Conservation (phyloP, 176 grass and related monocot genomes). For the Themeda triandra region DNA sequence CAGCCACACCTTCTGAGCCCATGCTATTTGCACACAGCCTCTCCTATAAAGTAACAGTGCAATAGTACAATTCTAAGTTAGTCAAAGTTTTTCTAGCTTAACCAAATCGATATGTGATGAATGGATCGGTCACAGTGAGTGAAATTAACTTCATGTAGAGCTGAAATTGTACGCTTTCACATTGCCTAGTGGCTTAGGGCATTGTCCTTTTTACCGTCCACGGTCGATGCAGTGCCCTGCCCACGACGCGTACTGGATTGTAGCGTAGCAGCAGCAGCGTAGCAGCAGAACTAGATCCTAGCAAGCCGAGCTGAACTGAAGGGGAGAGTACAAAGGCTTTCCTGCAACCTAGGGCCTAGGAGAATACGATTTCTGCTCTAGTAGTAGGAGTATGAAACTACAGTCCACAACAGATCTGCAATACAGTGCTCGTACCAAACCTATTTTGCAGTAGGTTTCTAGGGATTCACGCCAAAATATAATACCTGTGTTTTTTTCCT, state of each 20-base stretch:
- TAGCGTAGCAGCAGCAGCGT: background rate
- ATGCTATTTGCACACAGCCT: background rate
- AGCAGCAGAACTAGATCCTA: background rate
- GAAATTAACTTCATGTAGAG: too few relatives aligned
- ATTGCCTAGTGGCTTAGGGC: background rate
- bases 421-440: background rate
- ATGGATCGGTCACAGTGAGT: too few relatives aligned
- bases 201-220: background rate
- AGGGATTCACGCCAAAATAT: background rate
- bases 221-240: slow-evolving; percentile 1
- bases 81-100: too few relatives aligned
- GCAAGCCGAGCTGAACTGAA: background rate
- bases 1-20: background rate
- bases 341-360: background rate
- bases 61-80: too few relatives aligned
- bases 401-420: background rate
- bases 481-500: background rate
- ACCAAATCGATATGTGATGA: too few relatives aligned
- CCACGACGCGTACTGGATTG: background rate
- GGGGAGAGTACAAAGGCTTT: too few relatives aligned
- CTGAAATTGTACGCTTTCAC: background rate
- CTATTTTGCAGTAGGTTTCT: background rate
- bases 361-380: slow-evolving; percentile 25
- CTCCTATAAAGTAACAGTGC: too few relatives aligned
- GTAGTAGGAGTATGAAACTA: slow-evolving; percentile 1